phyloP scores from a whole-genome alignment of 371 early-diverging fungal genomes.

The Smittium mucronatum region DNA sequence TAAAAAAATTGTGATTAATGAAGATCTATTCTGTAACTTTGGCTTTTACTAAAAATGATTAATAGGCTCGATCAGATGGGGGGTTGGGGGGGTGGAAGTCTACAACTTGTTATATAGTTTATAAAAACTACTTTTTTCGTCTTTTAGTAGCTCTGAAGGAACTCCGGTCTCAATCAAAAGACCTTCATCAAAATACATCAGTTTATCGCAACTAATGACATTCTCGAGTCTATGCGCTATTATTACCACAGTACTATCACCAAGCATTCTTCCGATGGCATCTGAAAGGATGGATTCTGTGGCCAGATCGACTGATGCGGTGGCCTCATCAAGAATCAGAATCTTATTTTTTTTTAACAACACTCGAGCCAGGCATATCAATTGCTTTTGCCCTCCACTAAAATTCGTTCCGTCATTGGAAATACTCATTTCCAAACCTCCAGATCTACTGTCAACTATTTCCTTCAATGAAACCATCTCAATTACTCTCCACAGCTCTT shows the following conservation, averaged over 20 bases:
- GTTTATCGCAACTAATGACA: conserved; percentile 50
- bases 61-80: no score
- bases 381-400: conserved; percentile 39
- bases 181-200: no score
- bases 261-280: conserved; percentile 33
- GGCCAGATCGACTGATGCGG: conserved; percentile 44
- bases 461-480: conserved; percentile 16
- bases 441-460: conserved; percentile 19
- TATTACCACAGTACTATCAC: conserved; percentile 38
- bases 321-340: conserved; percentile 46
- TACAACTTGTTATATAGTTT: no score
- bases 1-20: no score
- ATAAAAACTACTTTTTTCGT: no score
- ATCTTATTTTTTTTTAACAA: conserved; percentile 41
- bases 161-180: no score
- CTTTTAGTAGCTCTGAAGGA: no score
- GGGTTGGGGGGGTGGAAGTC: no score
- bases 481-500: conserved; percentile 68
- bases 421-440: conserved; percentile 43
- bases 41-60: no score
- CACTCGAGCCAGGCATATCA: conserved; percentile 30
- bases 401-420: conserved; percentile 50
- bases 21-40: no score
- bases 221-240: conserved; percentile 56
- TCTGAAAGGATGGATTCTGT: conserved; percentile 38